Base-by-base conservation (phyloP, 805 yeast species). In the Barnettozyma wickerhamii region DNA sequence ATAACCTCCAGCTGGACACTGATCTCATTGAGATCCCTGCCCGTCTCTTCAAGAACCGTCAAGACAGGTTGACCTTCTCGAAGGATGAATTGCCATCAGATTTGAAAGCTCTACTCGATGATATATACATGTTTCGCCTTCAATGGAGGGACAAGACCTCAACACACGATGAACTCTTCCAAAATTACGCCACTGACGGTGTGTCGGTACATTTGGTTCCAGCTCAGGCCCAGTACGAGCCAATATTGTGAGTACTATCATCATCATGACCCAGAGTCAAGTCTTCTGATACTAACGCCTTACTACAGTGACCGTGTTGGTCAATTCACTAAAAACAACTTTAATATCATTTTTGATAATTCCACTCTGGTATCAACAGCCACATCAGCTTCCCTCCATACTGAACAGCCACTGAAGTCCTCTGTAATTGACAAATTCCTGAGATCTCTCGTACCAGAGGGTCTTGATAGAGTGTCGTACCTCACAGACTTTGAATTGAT, bases 331-430 rank as follows among this genome's bases (percentile, higher is more conserved):
- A 31, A 45, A 7, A 27, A 14, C 5, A 29, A 30, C 35, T 48
- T 54, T 18, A 46, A 48, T 10, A 32, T 49, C 6, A 18, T 12
- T 0, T 52, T 54, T 42, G 38, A 41, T 30, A 29, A 42, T 20
- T 15, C 37, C 17, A 32, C 38, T 20, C 18, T 50, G 14, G 43
- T 54, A 3, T 52, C 57, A 5, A 45, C 50, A 1, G 49, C 58
- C 5, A 49, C 53, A 3, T 49, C 58, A 4, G 58, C 57, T 1
- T 35, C 52, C 2, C 51, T 37, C 30, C 53, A 51, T 34, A n/a
- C 43, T 0, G 30, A 37, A 3, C 33, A 40, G 3, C 42, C 33
- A n/a, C 21, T 50, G 27, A 51, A 47, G 15, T 33, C 52, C 2
- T 48, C 58, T 9, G 26, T 38, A 7, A 44, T 50, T 30, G 51